phyloP scores from a whole-genome alignment of 352 stramenopile species.

The Ochromonadaceae sp. region DNA sequence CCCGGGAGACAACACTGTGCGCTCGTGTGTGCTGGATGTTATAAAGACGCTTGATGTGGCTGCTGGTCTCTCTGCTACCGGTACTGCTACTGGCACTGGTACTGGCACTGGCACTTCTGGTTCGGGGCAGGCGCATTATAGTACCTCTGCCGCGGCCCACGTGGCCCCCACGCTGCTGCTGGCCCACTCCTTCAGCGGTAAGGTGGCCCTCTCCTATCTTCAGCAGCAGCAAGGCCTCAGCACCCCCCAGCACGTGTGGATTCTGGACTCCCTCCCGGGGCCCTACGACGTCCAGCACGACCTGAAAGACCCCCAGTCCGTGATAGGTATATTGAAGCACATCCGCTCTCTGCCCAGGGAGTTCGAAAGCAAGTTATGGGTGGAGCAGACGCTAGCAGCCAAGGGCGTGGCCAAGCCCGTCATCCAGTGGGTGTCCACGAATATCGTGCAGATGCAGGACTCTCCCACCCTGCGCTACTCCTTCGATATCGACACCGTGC shows the following conservation, averaged over 20 bases:
- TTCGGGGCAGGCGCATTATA: no score
- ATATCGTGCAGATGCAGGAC: background rate
- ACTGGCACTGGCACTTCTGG: no score
- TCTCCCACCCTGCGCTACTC: background rate
- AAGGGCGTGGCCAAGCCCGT: background rate
- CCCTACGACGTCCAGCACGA: background rate
- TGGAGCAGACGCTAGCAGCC: background rate
- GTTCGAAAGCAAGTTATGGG: background rate
- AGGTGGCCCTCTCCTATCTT: background rate
- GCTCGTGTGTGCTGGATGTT: background rate
- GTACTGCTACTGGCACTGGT: no score
- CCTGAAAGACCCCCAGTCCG: background rate
- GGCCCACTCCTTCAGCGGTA: background rate
- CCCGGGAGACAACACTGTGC: background rate
- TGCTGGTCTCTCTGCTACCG: no score
- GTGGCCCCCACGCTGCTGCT: background rate
- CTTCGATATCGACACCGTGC: background rate
- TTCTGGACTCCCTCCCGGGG: conserved; percentile 1
- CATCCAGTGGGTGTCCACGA: background rate
- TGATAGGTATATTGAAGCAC: background rate
- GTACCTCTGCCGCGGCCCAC: no score
- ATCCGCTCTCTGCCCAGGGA: background rate
- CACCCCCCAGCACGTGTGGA: background rate
- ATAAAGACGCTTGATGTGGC: no score
- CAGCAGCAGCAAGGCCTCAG: background rate